These are phyloP conservation scores for Dactylorhiza incarnata DNA, from an alignment of 106 monocot species.

Conservation along the genomic window DNA sequence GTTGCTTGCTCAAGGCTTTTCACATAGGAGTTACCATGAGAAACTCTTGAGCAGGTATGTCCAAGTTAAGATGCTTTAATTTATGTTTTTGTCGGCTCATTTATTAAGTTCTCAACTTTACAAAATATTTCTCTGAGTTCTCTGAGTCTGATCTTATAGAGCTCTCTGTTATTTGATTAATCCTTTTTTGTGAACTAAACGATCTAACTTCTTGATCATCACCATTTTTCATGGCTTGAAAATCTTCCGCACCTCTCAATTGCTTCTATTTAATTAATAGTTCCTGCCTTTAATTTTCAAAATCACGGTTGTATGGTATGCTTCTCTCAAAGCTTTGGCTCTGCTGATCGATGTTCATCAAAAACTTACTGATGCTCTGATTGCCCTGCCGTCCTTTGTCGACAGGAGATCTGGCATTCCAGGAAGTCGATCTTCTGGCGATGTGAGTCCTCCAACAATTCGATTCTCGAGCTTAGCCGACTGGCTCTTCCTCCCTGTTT, in stretches of 20 bases:
- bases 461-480: too few relatives aligned
- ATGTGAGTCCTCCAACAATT: too few relatives aligned
- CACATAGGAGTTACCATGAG: too few relatives aligned
- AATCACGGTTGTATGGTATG: neutral
- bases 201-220: neutral
- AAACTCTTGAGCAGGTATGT: too few relatives aligned
- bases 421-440: too few relatives aligned
- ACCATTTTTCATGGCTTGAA: neutral
- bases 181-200: neutral
- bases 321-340: too few relatives aligned
- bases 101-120: neutral
- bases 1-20: slow-evolving; percentile 91
- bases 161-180: neutral
- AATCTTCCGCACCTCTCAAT: neutral
- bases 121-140: neutral
- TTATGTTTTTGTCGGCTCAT: neutral
- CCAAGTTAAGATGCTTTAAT: too few relatives aligned
- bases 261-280: neutral
- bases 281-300: neutral
- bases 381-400: too few relatives aligned
- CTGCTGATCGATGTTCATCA: too few relatives aligned
- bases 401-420: too few relatives aligned
- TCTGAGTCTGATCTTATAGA: neutral
- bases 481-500: too few relatives aligned
- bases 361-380: too few relatives aligned